Percentiles rank a stretch among this genome's conserved stretches.
phyloP scores from a whole-genome alignment of 352 stramenopile species.

The Chrysophaeum taylorii region DNA sequence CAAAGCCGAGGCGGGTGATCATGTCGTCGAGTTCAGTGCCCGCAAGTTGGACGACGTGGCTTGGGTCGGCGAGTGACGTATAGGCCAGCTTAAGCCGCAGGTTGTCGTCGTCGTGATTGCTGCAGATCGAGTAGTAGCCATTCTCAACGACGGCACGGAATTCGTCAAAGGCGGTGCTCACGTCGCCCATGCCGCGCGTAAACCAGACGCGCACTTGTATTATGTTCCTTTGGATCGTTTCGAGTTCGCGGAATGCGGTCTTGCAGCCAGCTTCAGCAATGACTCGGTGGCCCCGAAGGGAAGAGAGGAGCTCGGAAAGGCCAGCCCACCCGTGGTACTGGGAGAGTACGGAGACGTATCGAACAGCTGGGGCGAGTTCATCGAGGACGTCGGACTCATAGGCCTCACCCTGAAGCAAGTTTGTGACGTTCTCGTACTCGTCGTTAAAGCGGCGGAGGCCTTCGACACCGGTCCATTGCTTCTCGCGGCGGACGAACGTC shows the following conservation, averaged over 20 bases:
- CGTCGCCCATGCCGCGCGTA: constrained; percentile 30
- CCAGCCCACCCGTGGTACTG: constrained; percentile 8
- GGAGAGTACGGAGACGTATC: constrained; percentile 21
- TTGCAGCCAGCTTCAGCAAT: background rate
- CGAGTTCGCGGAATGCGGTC: background rate
- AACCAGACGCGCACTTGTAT: constrained; percentile 24
- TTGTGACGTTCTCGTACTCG: too few species aligned
- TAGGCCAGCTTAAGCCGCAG: too few species aligned
- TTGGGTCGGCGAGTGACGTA: constrained; percentile 22
- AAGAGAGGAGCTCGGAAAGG: constrained; percentile 20
- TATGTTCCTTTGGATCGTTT: background rate
- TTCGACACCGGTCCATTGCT: too few species aligned
- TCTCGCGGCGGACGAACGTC: too few species aligned
- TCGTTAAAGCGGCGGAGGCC: too few species aligned
- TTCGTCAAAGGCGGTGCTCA: constrained; percentile 23
- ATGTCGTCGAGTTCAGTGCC: constrained; percentile 32
- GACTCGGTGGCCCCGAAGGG: constrained; percentile 20
- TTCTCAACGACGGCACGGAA: constrained; percentile 23
- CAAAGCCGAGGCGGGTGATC: constrained; percentile 34
- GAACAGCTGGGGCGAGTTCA: constrained; percentile 22
- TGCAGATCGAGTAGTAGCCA: constrained; percentile 15
- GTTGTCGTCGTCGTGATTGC: constrained; percentile 2
- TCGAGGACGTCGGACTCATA: constrained; percentile 29
- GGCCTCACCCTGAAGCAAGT: too few species aligned
- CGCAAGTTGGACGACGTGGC: constrained; percentile 19